Conservation (phyloP, 345 rosid genomes). For the Moricandia arvensis region DNA sequence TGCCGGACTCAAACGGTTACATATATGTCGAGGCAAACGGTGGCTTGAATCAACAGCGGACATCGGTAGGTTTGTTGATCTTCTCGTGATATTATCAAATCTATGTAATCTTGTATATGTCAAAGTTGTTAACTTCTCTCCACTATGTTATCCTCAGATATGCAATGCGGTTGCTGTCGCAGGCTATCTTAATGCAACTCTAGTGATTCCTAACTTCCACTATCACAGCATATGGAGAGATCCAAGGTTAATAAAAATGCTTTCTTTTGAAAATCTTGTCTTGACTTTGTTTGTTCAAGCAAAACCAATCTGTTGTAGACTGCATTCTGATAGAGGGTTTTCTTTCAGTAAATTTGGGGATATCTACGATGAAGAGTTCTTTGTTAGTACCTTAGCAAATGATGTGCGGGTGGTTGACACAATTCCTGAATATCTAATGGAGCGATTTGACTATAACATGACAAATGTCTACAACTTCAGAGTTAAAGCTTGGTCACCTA, state of each 20-base stretch:
- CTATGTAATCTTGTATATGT: conserved; percentile 9
- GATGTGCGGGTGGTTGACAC: too few relatives aligned
- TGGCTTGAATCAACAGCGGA: too few relatives aligned
- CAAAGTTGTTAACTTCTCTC: conserved; percentile 33
- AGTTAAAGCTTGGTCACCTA: conserved; percentile 96
- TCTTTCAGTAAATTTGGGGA: conserved; percentile 76
- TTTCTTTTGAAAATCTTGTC: conserved; percentile 16
- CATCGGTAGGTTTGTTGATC: too few relatives aligned
- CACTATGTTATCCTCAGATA: too few relatives aligned
- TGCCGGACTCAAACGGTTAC: conserved; percentile 93
- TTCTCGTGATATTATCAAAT: too few relatives aligned
- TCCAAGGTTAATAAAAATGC: conserved; percentile 61
- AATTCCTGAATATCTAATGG: too few relatives aligned
- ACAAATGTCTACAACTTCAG: conserved; percentile 93
- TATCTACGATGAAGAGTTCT: conserved; percentile 86
- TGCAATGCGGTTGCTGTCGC: conserved; percentile 99
- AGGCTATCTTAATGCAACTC: conserved; percentile 97
- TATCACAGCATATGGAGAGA: conserved; percentile 98
- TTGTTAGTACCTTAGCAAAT: conserved; percentile 55
- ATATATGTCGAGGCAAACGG: conserved; percentile 97
- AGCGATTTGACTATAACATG: too few relatives aligned
- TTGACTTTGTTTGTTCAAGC: conserved; percentile 1
- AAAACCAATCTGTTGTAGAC: conserved; percentile 6
- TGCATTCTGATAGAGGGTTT: conserved; percentile 24
- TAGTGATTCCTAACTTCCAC: conserved; percentile 90